Evolutionary conservation across 1,284 basidiomycete genomes (phyloP), one percentile per base, ranked within the genome.

Genomic region (Trichosporon sp.): DNA sequence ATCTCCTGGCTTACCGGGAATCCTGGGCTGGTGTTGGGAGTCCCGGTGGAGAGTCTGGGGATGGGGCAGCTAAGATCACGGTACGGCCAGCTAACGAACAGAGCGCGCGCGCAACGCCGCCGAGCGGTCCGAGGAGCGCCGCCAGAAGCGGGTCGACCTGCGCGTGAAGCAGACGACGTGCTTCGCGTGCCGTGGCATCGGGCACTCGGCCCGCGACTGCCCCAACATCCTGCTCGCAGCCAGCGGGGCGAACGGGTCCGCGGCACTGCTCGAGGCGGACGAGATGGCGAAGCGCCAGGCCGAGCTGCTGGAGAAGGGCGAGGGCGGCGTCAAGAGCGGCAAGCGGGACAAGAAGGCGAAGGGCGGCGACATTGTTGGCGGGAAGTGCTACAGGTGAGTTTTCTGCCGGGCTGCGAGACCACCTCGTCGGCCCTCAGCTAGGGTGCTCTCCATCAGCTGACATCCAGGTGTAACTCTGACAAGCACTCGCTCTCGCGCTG

Each of bases 161-260:
- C 87, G 89, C 60, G 78, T 86, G 9, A 81, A 85, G 23, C 83
- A 85, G 3, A 92, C 89, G 3, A 90, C 88, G 8, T 97, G 95
- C 79, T 96, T 93, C 80, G 92, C 91, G 1, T 98, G 95, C 83
- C 88, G 95, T 66, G 86, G 90, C 75, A 88, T 87, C 72, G 95
- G 95, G 0, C 95, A 97, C 78, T 85, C 91, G 0, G 94, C 94
- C 2, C 89, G 86, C 77, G 88, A 94, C 70, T 98, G 95, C 78
- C 91, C 90, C 0, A 88, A 86, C n/a, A 84, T 82, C 18, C 72
- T 82, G 6, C 73, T 79, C 11, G 80, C 80, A 2, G 77, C 80
- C 11, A 56, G 58, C 3, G 70, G 70, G 6, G 65, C 69, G 58
- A 69, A 51, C 12, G 72, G 72, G 27, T 68, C 64, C 31, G 76